phyloP scores from a whole-genome alignment of 768 basidiomycete genomes.

The Tulasnella sp. region DNA sequence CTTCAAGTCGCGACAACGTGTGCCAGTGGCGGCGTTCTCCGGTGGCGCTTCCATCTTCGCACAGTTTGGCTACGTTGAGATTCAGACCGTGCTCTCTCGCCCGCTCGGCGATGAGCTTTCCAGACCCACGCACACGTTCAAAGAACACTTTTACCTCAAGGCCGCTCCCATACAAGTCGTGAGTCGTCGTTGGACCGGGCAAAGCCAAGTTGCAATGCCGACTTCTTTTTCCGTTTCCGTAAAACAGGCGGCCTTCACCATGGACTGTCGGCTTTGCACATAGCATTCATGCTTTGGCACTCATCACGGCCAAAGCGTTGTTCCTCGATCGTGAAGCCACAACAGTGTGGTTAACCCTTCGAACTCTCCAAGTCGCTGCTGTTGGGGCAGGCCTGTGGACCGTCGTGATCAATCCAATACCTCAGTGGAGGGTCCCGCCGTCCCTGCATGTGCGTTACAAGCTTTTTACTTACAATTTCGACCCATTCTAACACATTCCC shows the following conservation, averaged over 20 bases:
- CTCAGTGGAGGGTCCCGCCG: slow-evolving; percentile 50
- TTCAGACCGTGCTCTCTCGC: slow-evolving; percentile 13
- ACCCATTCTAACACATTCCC: neutral
- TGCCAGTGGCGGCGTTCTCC: neutral
- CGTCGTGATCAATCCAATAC: slow-evolving; percentile 49
- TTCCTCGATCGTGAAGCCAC: slow-evolving; percentile 63
- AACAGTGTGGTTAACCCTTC: slow-evolving; percentile 72
- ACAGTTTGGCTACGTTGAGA: slow-evolving; percentile 15
- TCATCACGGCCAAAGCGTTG: slow-evolving; percentile 64
- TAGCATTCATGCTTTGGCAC: slow-evolving; percentile 57
- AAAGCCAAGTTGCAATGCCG: neutral
- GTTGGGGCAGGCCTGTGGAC: slow-evolving; percentile 54
- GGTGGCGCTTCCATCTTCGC: neutral
- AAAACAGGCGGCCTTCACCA: slow-evolving; percentile 41
- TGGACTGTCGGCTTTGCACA: slow-evolving; percentile 52
- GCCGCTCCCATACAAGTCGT: slow-evolving; percentile 20
- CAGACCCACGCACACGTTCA: slow-evolving; percentile 24
- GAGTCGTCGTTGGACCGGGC: neutral
- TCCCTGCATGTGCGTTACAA: slow-evolving; percentile 49
- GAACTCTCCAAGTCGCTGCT: slow-evolving; percentile 46
- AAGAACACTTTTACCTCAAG: slow-evolving; percentile 21
- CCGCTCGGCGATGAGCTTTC: slow-evolving; percentile 24
- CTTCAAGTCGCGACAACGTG: neutral
- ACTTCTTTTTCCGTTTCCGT: slow-evolving; percentile 34
- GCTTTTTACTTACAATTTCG: slow-evolving; percentile 21